These are phyloP conservation scores for Aspergillus ellipticus DNA, from an alignment of 495 filamentous ascomycete species.

Conservation along the genomic window DNA sequence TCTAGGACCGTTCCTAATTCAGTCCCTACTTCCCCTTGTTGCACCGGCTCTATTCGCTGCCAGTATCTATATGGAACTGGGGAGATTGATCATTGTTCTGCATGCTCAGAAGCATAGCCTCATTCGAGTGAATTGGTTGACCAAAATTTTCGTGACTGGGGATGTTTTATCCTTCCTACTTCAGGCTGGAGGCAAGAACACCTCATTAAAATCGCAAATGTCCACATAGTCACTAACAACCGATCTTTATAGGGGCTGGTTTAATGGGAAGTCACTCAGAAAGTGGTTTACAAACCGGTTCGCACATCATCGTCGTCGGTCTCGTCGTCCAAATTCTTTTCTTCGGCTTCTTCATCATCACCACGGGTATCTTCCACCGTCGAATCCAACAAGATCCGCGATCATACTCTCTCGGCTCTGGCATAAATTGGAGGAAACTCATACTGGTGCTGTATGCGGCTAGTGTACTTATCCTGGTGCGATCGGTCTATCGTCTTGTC, in stretches of 20 bases:
- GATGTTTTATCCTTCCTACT: slow-evolving; percentile 28
- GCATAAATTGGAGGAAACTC: slow-evolving; percentile 25
- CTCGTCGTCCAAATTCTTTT: slow-evolving; percentile 36
- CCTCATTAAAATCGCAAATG: neutral
- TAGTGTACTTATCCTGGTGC: slow-evolving; percentile 54
- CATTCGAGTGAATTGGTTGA: slow-evolving; percentile 17
- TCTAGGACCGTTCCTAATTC: slow-evolving; percentile 27
- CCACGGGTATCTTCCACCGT: slow-evolving; percentile 30
- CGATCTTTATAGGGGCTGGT: slow-evolving; percentile 10
- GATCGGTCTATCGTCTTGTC: slow-evolving; percentile 57
- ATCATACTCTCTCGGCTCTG: slow-evolving; percentile 9
- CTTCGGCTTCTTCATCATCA: slow-evolving; percentile 35
- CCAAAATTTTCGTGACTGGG: slow-evolving; percentile 28
- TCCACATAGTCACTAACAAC: neutral
- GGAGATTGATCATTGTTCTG: slow-evolving; percentile 38
- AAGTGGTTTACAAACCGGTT: slow-evolving; percentile 19
- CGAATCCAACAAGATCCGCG: slow-evolving; percentile 26
- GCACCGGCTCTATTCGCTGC: slow-evolving; percentile 49
- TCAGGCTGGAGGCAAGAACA: slow-evolving; percentile 19
- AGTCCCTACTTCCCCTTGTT: slow-evolving; percentile 15
- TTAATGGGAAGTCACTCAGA: slow-evolving; percentile 13
- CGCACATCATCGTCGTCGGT: slow-evolving; percentile 40
- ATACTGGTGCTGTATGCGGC: slow-evolving; percentile 48
- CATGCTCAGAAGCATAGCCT: slow-evolving; percentile 30
- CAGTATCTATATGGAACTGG: slow-evolving; percentile 55